phyloP scores from a whole-genome alignment of 257 asterid genomes.

The Solanum sejunctum region DNA sequence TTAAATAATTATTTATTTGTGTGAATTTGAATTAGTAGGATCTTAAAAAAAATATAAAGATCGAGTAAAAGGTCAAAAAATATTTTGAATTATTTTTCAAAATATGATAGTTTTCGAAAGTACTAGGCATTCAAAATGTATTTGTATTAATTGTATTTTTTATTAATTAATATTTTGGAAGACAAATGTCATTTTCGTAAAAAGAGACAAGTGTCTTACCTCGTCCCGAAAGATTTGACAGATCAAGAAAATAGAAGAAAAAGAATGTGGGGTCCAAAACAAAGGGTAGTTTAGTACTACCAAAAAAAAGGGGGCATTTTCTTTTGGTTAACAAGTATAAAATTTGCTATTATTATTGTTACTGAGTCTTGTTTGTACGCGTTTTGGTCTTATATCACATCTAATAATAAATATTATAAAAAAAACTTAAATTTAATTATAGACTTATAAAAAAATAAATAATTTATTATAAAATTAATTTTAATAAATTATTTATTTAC shows the following conservation, averaged over 20 bases:
- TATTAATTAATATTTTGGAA: neutral
- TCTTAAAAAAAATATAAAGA: neutral
- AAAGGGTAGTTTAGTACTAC: neutral
- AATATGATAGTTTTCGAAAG: neutral
- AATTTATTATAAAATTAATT: no score
- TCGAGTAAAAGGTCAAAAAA: neutral
- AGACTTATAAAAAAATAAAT: no score
- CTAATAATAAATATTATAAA: no score
- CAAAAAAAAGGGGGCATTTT: neutral
- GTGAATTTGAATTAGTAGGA: neutral
- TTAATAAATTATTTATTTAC: no score
- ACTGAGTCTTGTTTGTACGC: no score
- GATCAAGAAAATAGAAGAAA: neutral
- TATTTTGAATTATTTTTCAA: neutral
- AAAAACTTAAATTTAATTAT: no score
- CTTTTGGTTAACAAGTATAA: neutral
- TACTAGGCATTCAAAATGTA: neutral
- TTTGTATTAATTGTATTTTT: no score
- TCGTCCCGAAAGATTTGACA: neutral
- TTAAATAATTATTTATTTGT: neutral
- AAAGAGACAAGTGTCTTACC: neutral
- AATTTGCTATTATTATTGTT: no score
- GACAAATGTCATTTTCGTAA: neutral
- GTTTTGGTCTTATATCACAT: no score
- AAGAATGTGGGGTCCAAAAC: neutral